Evolutionary conservation across 495 filamentous ascomycete genomes (phyloP).

Genomic region (Haplographium delicatum): DNA sequence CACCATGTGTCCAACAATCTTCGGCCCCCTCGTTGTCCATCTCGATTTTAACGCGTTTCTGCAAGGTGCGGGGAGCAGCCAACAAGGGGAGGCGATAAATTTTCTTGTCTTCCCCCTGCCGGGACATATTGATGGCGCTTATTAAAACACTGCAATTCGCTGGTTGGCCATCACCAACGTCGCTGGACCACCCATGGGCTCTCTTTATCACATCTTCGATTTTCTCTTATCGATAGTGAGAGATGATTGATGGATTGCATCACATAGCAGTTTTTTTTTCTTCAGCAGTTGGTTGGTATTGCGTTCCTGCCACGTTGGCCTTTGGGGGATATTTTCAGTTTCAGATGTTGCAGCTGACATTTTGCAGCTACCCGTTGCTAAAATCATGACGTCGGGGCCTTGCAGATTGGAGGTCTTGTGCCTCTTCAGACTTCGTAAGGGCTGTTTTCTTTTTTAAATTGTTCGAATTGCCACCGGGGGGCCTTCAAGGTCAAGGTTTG

Average conservation of each 20-base stretch:
- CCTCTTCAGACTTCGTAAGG: conserved; percentile 6
- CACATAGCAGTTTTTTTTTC: no score
- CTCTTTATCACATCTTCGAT: conserved; percentile 6
- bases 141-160: conserved; percentile 15
- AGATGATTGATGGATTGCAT: conserved; percentile 3
- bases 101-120: background rate
- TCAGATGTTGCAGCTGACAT: conserved; percentile 21
- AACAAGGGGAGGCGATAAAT: background rate
- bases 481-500: conserved; percentile 7
- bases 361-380: conserved; percentile 14
- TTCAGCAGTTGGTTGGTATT: background rate
- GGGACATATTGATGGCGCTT: conserved; percentile 7
- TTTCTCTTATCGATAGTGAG: conserved; percentile 12
- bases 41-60: background rate
- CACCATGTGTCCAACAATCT: conserved; percentile 1
- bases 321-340: background rate
- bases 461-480: background rate
- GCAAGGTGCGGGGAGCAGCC: background rate
- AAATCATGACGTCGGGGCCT: conserved; percentile 23
- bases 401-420: conserved; percentile 14
- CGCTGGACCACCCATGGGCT: background rate
- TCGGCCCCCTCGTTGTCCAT: background rate
- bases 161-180: background rate
- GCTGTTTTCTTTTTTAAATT: no score
- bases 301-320: background rate